Evolutionary conservation across 441 rosid species (phyloP).

Genomic region (Corymbia calophylla): DNA sequence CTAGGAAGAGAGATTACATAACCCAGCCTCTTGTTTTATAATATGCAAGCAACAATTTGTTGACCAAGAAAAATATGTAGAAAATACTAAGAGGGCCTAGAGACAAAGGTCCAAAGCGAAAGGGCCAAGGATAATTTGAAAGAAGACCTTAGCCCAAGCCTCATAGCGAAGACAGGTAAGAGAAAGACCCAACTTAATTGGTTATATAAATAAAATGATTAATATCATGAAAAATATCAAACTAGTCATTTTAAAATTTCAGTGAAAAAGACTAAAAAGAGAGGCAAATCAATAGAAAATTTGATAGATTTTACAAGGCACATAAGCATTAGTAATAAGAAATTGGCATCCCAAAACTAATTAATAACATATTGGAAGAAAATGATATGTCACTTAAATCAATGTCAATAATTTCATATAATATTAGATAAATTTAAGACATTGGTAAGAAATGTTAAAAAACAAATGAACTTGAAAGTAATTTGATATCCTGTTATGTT

Average conservation of each 20-base stretch:
- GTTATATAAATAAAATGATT: not conserved
- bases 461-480: not conserved
- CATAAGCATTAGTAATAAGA: no score
- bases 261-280: no score
- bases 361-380: not conserved
- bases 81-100: not conserved
- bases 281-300: not conserved
- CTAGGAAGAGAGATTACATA: not conserved
- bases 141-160: not conserved
- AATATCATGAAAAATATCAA: no score
- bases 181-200: not conserved
- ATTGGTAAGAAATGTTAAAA: no score
- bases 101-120: not conserved
- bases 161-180: not conserved
- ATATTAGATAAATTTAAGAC: no score
- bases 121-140: not conserved
- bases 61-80: not conserved
- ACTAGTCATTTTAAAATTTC: not conserved
- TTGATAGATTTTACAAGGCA: not conserved
- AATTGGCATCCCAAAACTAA: not conserved
- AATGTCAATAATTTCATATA: no score
- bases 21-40: not conserved
- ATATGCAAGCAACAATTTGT: not conserved
- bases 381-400: not conserved
- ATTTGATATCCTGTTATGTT: not conserved